These are phyloP conservation scores for Nakazawaea sp. DNA, from an alignment of 805 yeast genomes.

Conservation along the genomic window DNA sequence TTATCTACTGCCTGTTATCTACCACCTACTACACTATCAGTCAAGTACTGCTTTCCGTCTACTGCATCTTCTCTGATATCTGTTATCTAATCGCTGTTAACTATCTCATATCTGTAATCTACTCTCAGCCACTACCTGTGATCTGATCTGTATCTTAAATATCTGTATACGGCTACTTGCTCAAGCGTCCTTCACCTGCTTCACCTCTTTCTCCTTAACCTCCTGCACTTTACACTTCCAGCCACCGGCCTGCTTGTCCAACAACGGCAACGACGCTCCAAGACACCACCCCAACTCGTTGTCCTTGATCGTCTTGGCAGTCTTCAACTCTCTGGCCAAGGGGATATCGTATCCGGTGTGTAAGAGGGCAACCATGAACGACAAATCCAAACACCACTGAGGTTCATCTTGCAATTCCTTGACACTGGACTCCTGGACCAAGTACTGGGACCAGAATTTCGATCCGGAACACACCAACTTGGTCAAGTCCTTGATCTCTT, in stretches of 20 bases:
- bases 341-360: constrained; percentile 98
- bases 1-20: no score
- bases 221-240: constrained; percentile 61
- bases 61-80: no score
- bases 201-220: constrained; percentile 9
- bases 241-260: constrained; percentile 51
- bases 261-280: constrained; percentile 91
- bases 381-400: constrained; percentile 88
- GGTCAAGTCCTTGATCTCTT: constrained; percentile 78
- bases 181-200: no score
- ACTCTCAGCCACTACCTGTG: no score
- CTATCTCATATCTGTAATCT: not conserved
- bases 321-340: constrained; percentile 77
- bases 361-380: constrained; percentile 82
- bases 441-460: constrained; percentile 59
- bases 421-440: constrained; percentile 62
- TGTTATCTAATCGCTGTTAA: no score
- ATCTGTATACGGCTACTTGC: no score
- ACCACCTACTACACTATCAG: no score
- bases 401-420: constrained; percentile 70
- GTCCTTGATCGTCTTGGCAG: constrained; percentile 82
- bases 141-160: no score
- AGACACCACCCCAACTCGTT: constrained; percentile 98
- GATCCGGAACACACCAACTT: constrained; percentile 82
- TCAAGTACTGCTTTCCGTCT: no score